Base-by-base conservation (phyloP, 306 rosid genomes). In the Fagus crenata region DNA sequence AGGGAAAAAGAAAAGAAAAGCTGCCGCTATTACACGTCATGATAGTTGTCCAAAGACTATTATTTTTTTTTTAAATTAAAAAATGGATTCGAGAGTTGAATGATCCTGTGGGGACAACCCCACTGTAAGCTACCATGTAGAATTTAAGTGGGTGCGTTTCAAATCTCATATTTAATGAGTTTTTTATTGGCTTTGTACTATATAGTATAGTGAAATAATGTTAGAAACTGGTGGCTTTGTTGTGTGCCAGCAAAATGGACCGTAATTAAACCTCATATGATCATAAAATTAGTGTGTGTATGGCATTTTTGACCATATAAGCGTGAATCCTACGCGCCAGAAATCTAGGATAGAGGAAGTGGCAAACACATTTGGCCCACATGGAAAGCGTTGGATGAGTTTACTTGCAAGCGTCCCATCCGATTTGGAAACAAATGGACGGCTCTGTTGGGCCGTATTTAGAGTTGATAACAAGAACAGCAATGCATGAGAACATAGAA, bases 11-110 rank as follows among this genome's bases (percentile, higher is more conserved):
- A 36, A 0, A 78, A 17, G 36, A 49, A 80, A 77, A 74, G 60
- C 86, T 68, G 85, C 86, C 76, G 84, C 80, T 79, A 77, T 73
- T 71, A 78, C 85, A 86, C 89, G 86, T 86, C 89, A 86, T 54
- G 80, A 46, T 76, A 69, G 64, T 82, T 82, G 81, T 85, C 86
- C 81, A 55, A 56, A 81, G 11, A n/a, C 35, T 8, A 39, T 0
- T 18, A 42, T 74, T 54, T 13, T 53, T 53, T 37, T 14, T 51
- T 8, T 39, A 6, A 33, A 60, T 5, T 8, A 2, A 7, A 1
- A 1, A 11, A 4, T 1, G 33, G 32, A 58, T 7, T 58, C 72
- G 22, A 41, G 4, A 39, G 40, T 40, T 49, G 9, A 72, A 39
- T 51, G 31, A 14, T 71, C 77, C 15, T 54, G 67, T 56, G 80